phyloP scores from a whole-genome alignment of 768 basidiomycete genomes.

The Rhodocollybia butyracea region DNA sequence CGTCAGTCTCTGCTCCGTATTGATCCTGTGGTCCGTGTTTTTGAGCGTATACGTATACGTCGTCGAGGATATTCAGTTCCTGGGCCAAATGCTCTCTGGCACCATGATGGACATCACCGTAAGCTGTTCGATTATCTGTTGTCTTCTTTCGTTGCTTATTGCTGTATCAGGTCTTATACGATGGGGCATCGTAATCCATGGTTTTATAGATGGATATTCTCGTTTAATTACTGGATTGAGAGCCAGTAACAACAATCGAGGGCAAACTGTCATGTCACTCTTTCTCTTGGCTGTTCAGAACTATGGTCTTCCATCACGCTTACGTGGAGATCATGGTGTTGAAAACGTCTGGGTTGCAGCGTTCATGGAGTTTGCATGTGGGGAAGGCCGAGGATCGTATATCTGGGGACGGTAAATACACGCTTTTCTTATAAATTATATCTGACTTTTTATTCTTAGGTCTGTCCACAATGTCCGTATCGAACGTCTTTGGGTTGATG shows the following conservation, averaged over 20 bases:
- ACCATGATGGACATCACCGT: slow-evolving; percentile 37
- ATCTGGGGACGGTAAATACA: slow-evolving; percentile 20
- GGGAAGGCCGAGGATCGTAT: slow-evolving; percentile 18
- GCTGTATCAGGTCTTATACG: slow-evolving; percentile 28
- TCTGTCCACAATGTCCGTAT: slow-evolving; percentile 24
- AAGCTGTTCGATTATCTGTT: slow-evolving; percentile 1
- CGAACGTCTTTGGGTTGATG: slow-evolving; percentile 24
- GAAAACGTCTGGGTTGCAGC: slow-evolving; percentile 23
- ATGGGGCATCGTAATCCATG: slow-evolving; percentile 21
- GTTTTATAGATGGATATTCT: slow-evolving; percentile 19
- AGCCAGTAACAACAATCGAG: slow-evolving; percentile 18
- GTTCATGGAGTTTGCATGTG: slow-evolving; percentile 19
- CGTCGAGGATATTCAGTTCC: slow-evolving; percentile 7
- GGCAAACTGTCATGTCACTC: slow-evolving; percentile 13
- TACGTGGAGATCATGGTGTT: slow-evolving; percentile 23
- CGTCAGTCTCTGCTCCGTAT: slow-evolving; percentile 12
- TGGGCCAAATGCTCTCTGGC: slow-evolving; percentile 21
- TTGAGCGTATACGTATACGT: slow-evolving; percentile 13
- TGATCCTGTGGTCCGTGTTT: slow-evolving; percentile 8
- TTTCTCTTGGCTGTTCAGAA: slow-evolving; percentile 10
- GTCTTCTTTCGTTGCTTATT: background rate
- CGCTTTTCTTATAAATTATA: background rate
- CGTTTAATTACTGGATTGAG: no score
- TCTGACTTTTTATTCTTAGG: slow-evolving; percentile 10
- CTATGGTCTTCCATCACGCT: slow-evolving; percentile 18